Evolutionary conservation across 148 eudicot species (phyloP), one percentile per base, ranked within the genome.

Genomic region (Polygonum maritimum): DNA sequence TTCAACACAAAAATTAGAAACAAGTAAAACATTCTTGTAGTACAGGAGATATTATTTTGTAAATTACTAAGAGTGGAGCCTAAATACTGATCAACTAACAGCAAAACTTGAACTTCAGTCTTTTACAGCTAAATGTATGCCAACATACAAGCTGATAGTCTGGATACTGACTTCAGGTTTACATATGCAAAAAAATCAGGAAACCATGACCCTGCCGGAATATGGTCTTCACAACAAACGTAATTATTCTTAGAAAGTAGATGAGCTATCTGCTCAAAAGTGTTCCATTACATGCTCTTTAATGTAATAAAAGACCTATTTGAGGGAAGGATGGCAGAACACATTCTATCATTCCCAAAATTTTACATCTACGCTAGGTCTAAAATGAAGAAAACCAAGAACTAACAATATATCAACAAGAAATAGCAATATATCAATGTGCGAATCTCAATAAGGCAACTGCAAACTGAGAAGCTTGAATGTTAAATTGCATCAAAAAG

Each of bases 391-490:
- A 63, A 15, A 63, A 63, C n/a, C n/a, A n/a, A n/a, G n/a, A n/a
- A n/a, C n/a, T n/a, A n/a, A n/a, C n/a, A n/a, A n/a, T n/a, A n/a
- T n/a, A n/a, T n/a, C n/a, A n/a, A n/a, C n/a, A n/a, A n/a, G n/a
- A n/a, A n/a, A n/a, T n/a, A n/a, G n/a, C n/a, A n/a, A n/a, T n/a
- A n/a, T n/a, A n/a, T n/a, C n/a, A 7, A 11, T 63, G 8, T 33
- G 69, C 69, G 14, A 86, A 83, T 83, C 98, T 89, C 80, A 92
- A 79, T 77, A 92, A 98, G 62, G 98, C 87, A 76, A 95, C 89
- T 72, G 98, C 98, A 79, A 92, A 89, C 99, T 96, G 83, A 62
- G 77, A 69, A 74, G 75, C 35, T 35, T 49, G 62, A 31, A 76
- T 57, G n/a, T 45, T 60, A 57, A 74, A 63, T 36, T 65, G 71